phyloP scores from a whole-genome alignment of 495 filamentous ascomycete species.

The Cetradonia linearis region DNA sequence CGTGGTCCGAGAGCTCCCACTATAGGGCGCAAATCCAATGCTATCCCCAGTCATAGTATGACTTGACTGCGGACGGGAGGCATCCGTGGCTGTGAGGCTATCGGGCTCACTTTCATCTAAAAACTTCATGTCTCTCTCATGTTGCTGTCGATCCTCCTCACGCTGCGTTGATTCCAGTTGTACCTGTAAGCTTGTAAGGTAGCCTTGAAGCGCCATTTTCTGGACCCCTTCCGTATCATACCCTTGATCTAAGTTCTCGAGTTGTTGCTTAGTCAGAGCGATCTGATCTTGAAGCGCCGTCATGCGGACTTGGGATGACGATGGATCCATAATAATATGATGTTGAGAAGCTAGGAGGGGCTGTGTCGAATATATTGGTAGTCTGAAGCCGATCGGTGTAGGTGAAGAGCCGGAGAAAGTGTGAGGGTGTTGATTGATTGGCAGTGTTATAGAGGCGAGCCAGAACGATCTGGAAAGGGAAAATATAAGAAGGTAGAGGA shows the following conservation, averaged over 20 bases:
- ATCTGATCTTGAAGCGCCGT: constrained; percentile 1
- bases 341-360: background rate
- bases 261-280: constrained; percentile 3
- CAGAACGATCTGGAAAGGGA: background rate
- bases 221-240: background rate
- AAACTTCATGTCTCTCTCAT: constrained; percentile 1
- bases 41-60: background rate
- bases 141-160: constrained; percentile 3
- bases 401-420: background rate
- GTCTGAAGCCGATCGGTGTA: background rate
- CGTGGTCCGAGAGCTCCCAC: constrained; percentile 12
- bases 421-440: background rate
- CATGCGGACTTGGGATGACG: background rate
- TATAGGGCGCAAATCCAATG: constrained; percentile 5
- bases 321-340: constrained; percentile 7
- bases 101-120: background rate
- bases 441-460: background rate
- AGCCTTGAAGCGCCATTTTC: constrained; percentile 12
- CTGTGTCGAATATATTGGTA: background rate
- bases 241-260: background rate
- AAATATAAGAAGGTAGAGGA: background rate
- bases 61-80: constrained; percentile 13
- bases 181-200: constrained; percentile 12
- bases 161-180: constrained; percentile 3
- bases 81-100: constrained; percentile 3